Evolutionary conservation across 345 rosid genomes (phyloP).

Genomic region (Eucalyptus guilfoylei): DNA sequence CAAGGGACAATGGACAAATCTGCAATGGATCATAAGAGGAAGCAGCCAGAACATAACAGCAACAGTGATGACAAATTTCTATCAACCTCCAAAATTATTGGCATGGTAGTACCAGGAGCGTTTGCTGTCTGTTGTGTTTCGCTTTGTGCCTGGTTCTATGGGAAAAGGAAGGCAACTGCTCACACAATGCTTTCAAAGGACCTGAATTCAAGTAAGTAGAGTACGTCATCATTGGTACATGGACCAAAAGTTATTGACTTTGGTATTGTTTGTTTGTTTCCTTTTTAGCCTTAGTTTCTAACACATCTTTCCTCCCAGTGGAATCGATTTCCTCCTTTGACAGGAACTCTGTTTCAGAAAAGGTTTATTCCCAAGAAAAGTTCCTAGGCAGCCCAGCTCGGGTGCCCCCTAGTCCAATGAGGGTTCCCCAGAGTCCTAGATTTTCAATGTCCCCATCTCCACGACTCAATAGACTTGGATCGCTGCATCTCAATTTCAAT

Average conservation of each 20-base stretch:
- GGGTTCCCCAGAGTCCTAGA: conserved; percentile 79
- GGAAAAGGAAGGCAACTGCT: conserved; percentile 45
- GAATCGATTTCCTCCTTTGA: conserved; percentile 50
- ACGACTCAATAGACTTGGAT: conserved; percentile 50
- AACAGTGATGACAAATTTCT: background rate
- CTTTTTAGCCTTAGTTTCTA: background rate
- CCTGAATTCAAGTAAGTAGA: conserved; percentile 46
- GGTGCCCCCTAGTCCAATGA: conserved; percentile 55
- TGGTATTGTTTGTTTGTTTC: background rate
- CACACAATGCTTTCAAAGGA: conserved; percentile 52
- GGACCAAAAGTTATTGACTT: background rate
- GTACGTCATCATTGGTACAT: background rate
- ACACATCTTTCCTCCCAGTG: conserved; percentile 28
- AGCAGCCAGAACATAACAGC: background rate
- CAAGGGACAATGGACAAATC: background rate
- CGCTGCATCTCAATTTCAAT: conserved; percentile 47
- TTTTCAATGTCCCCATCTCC: conserved; percentile 77
- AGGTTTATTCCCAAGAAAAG: conserved; percentile 23
- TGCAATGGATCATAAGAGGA: background rate
- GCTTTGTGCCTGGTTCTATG: conserved; percentile 50
- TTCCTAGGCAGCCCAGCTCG: conserved; percentile 53
- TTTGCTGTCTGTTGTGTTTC: conserved; percentile 30
- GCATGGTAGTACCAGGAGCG: conserved; percentile 33
- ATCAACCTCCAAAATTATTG: conserved; percentile 8
- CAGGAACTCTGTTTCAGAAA: conserved; percentile 41